Percentiles rank a stretch among this genome's conserved stretches.
These are phyloP conservation scores for Hypericum androsaemum DNA, from an alignment of 345 rosid species.

Conservation along the genomic window DNA sequence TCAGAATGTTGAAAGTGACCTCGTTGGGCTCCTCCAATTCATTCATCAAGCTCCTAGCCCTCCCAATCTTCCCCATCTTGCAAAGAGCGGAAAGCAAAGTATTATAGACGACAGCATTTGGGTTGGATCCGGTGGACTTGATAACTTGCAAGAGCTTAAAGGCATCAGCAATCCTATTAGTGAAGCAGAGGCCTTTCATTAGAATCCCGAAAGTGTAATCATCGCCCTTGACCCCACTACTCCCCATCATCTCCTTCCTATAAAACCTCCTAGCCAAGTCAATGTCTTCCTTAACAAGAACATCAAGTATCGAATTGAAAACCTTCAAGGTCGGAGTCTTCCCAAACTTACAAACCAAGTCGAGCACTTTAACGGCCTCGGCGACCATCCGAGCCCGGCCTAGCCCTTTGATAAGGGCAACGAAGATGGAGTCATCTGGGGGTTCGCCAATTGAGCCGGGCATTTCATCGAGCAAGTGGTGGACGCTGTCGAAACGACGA, in stretches of 20 bases:
- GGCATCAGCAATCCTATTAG: constrained; percentile 72
- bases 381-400: constrained; percentile 51
- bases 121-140: constrained; percentile 41
- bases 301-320: constrained; percentile 61
- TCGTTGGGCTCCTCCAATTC: constrained; percentile 60
- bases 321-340: constrained; percentile 54
- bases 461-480: constrained; percentile 89
- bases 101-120: constrained; percentile 59
- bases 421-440: constrained; percentile 58
- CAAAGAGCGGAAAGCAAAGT: constrained; percentile 64
- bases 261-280: constrained; percentile 77
- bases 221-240: constrained; percentile 52
- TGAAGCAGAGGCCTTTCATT: constrained; percentile 87
- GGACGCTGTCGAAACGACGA: constrained; percentile 49
- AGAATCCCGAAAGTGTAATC: constrained; percentile 75
- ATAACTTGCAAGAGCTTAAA: constrained; percentile 75
- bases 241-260: constrained; percentile 63
- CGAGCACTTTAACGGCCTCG: constrained; percentile 43
- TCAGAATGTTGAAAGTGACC: constrained; percentile 67
- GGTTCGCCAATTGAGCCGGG: constrained; percentile 44
- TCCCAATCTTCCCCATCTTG: constrained; percentile 67
- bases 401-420: constrained; percentile 57
- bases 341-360: constrained; percentile 38
- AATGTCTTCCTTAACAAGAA: constrained; percentile 71
- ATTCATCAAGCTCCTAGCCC: constrained; percentile 76